Percentiles rank a stretch among this genome's conserved stretches.
Conservation (phyloP, 208 protist genomes). For the Wallacemonas collosoma region DNA sequence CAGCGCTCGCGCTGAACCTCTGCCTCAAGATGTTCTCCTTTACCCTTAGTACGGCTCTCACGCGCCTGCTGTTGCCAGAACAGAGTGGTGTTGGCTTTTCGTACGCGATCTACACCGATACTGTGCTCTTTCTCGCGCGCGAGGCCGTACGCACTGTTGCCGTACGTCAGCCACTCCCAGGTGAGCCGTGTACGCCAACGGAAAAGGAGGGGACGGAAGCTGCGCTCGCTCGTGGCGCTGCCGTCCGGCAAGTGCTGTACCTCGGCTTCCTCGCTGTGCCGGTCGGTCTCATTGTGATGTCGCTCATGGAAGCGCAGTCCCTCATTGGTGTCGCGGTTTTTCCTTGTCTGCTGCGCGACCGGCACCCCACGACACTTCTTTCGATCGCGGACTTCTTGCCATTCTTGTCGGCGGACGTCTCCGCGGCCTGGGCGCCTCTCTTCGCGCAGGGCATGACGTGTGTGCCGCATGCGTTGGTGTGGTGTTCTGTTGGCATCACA, state of each 20-base stretch:
- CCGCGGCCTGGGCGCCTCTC: background rate
- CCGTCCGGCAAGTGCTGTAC: background rate
- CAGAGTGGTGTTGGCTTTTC: slow-evolving; percentile 77
- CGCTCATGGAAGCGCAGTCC: slow-evolving; percentile 22
- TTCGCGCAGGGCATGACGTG: background rate
- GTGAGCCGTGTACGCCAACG: slow-evolving; percentile 1
- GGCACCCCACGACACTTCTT: slow-evolving; percentile 1
- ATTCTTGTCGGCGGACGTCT: background rate
- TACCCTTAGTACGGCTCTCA: slow-evolving; percentile 56
- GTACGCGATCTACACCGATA: slow-evolving; percentile 82
- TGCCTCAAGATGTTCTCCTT: slow-evolving; percentile 81
- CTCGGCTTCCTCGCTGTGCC: slow-evolving; percentile 14
- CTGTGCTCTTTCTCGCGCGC: slow-evolving; percentile 70
- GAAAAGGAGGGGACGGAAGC: slow-evolving; percentile 8
- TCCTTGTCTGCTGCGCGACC: slow-evolving; percentile 10
- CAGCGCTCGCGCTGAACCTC: slow-evolving; percentile 64
- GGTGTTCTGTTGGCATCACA: slow-evolving; percentile 41
- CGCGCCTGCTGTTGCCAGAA: slow-evolving; percentile 68
- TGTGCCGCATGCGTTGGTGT: slow-evolving; percentile 59
- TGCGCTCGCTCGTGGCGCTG: background rate
- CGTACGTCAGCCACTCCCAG: slow-evolving; percentile 33
- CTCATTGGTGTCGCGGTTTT: slow-evolving; percentile 10
- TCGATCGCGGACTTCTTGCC: slow-evolving; percentile 5
- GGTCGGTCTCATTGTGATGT: slow-evolving; percentile 12
- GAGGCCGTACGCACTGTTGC: slow-evolving; percentile 75